Conservation (phyloP, 2,329 filamentous ascomycete species). For the Daldinia sp. region DNA sequence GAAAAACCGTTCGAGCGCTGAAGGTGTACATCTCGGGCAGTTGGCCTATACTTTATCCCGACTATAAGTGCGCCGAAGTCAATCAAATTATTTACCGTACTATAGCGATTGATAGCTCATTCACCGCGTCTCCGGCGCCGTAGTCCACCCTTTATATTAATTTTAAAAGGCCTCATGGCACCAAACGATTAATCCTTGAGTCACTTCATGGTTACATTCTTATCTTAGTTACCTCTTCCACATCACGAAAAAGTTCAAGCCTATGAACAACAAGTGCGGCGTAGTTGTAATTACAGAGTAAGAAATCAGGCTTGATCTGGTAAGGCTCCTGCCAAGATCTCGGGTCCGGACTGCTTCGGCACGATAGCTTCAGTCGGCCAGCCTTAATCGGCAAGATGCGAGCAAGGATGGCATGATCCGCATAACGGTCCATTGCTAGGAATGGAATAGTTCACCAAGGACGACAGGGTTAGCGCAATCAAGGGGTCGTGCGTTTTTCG, state of each 20-base stretch:
- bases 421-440: background rate
- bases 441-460: background rate
- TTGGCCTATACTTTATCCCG: background rate
- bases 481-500: too few species aligned
- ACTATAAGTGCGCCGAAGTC: background rate
- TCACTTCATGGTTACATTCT: background rate
- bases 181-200: background rate
- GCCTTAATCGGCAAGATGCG: conserved; percentile 1
- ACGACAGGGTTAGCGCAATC: background rate
- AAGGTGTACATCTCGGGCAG: background rate
- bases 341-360: conserved; percentile 12
- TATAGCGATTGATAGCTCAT: background rate
- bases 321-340: conserved; percentile 16
- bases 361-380: background rate
- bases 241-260: background rate
- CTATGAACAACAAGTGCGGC: conserved; percentile 6
- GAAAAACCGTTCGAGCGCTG: background rate
- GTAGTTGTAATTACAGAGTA: conserved; percentile 14
- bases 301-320: conserved; percentile 15
- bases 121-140: too few species aligned
- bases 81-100: background rate
- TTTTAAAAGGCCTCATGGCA: background rate
- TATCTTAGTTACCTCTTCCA: background rate
- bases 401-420: background rate
- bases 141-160: background rate